Evolutionary conservation across 176 grass and related monocot species (phyloP), one percentile per base, ranked within the genome.

Genomic region (Ensete glaucum): DNA sequence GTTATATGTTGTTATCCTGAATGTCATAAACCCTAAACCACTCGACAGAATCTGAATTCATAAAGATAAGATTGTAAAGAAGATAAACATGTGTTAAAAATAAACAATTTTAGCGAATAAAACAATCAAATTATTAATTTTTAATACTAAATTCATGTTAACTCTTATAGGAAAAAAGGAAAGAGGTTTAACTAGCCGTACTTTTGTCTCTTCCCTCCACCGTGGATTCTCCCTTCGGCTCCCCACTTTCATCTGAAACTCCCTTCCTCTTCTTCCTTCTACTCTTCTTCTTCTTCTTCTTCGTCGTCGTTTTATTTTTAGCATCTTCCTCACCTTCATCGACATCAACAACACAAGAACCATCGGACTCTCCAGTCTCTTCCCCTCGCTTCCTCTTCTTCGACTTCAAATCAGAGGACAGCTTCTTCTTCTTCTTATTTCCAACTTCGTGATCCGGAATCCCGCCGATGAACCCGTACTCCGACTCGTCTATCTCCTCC

Each of bases 401-500:
- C 58, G 72, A 34, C 72, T 57, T 74, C 51, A 25, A 73, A 15
- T 29, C 53, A 19, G 21, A 56, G 1, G 13, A 23, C 27, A 67
- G 67, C 49, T 79, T 77, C 16, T 59, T 87, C 51, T 78, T 85
- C 6, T 71, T 83, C 6, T 82, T 19, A 43, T 53, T 64, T 43
- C 74, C 27, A 78, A 74, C 67, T 80, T 82, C 77, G 48, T 77
- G 76, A 27, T 75, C 82, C 43, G 64, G 14, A 52, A 54, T 43
- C 66, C 81, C 77, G 5, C 84, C 88, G 1, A 93, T 57, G 43
- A 94, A 82, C 19, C 82, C 84, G 53, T 82, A 94, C 12, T 91
- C 86, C 0, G 82, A 85, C 75, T 91, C 95, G 71, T 99, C 95
- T 29, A 99, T 89, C 78, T 99, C 95, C 78, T 99, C 95, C 64